These are phyloP conservation scores for Pezicula carpinea DNA, from an alignment of 2,329 filamentous ascomycete species.

Conservation along the genomic window DNA sequence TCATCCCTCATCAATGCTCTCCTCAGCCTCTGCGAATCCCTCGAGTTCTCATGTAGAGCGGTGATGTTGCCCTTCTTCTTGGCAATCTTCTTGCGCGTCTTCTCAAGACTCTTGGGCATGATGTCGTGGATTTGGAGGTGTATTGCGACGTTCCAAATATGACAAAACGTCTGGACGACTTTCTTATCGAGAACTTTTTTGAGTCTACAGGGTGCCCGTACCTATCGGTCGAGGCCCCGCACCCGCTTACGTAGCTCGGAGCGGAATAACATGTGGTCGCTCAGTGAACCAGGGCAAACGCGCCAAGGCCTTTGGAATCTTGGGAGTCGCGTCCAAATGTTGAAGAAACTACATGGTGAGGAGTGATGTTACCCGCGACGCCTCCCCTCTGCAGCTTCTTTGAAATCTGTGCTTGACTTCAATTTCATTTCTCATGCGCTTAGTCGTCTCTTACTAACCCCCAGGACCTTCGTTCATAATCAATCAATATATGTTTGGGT, in stretches of 20 bases:
- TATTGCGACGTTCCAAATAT: constrained; percentile 11
- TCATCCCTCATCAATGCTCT: constrained; percentile 77
- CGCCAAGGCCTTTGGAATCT: no score
- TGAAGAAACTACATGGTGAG: no score
- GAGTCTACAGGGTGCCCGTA: no score
- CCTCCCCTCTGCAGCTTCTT: no score
- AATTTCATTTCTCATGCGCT: background rate
- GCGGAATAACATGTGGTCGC: no score
- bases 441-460: background rate
- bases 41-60: constrained; percentile 79
- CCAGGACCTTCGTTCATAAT: background rate
- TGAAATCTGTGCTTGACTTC: no score
- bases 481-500: background rate
- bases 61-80: constrained; percentile 79
- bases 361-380: no score
- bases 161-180: background rate
- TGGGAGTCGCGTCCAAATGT: no score
- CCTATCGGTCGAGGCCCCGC: no score
- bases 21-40: constrained; percentile 78
- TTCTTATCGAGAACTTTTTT: background rate
- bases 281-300: no score
- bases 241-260: no score
- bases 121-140: constrained; percentile 21
- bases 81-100: constrained; percentile 82
- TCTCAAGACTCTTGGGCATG: constrained; percentile 76